Base-by-base conservation (phyloP, 2,329 filamentous ascomycete species). In the Colletotrichum agaves region DNA sequence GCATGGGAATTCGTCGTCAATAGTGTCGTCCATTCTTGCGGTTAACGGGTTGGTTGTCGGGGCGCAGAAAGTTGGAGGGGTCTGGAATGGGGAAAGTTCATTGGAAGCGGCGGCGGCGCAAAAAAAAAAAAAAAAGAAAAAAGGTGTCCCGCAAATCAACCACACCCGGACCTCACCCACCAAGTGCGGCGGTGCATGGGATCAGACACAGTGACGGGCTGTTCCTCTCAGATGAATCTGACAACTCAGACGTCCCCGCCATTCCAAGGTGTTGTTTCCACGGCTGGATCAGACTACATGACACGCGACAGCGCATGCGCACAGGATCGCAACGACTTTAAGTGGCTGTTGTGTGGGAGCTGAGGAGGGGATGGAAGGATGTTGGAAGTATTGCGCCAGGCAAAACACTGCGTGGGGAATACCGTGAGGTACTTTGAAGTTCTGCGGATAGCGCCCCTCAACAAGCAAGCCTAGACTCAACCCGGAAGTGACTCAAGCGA, bases 1-100 rank as follows among this genome's bases (percentile, higher is more conserved):
- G 78, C 88, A 91, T 58, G 89, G 88, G 73, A 90, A 91, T 15
- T 83, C 81, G 53, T 81, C 72, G 71, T 85, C 84, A 66, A 52
- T 41, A 35, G 23, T 39, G 39, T 21, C 33, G 69, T 79, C 76
- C 80, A 84, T 84, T 75, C 71, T 75, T 59, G 57, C 37, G 57
- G 56, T 50, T 61, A n/a, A 21, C 39, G 41, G 21, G 49, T 12
- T 23, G 21, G 55, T 37, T 46, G 55, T 43, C 41, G 15, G 56
- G 47, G 47, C 21, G 5, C 15, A 33, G 35, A 50, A 41, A 27
- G 41, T 41, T 43, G 52, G 41, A 31, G 39, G 52, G 41, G 50
- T 41, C 46, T 15, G 35, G 57, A 60, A 61, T 47, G 50, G 41
- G 37, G 49, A 33, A 53, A 52, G 44, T 67, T 52, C 53, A 64